Percentiles rank a stretch among this genome's conserved stretches.
Conservation (phyloP, 2,329 filamentous ascomycete species). For the Colletotrichum sp. region DNA sequence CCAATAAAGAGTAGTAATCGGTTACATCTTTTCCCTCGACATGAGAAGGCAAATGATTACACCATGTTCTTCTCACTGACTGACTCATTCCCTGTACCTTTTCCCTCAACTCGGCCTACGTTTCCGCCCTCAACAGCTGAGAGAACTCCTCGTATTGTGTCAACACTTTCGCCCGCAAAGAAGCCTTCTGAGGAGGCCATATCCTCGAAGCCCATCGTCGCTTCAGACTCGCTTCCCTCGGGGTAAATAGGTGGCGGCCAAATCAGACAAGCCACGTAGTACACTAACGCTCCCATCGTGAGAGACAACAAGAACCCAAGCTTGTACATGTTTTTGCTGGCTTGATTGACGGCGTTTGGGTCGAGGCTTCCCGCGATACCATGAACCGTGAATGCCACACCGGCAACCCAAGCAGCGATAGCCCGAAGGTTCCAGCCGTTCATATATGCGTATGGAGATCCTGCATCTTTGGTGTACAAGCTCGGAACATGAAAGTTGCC, state of each 20-base stretch:
- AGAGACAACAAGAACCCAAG: slow-evolving; percentile 31
- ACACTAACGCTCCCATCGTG: slow-evolving; percentile 26
- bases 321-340: slow-evolving; percentile 29
- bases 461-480: slow-evolving; percentile 27
- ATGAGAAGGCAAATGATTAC: not conserved
- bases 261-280: slow-evolving; percentile 24
- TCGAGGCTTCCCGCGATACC: slow-evolving; percentile 28
- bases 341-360: slow-evolving; percentile 23
- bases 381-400: slow-evolving; percentile 25
- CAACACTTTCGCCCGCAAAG: slow-evolving; percentile 21
- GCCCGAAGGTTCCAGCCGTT: not conserved
- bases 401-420: not conserved
- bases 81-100: not conserved
- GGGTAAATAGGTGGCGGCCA: slow-evolving; percentile 25
- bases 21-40: not conserved
- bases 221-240: slow-evolving; percentile 5
- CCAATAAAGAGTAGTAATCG: not conserved
- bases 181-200: slow-evolving; percentile 26
- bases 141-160: slow-evolving; percentile 6
- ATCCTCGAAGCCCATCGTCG: slow-evolving; percentile 17
- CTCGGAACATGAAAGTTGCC: slow-evolving; percentile 37
- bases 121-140: not conserved
- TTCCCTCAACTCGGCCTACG: not conserved
- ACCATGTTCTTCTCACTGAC: not conserved
- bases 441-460: not conserved